A percentile compares a stretch with the other conserved stretches of the same genome.
These are phyloP conservation scores for Geum urbanum DNA, from an alignment of 306 rosid species.

Conservation along the genomic window DNA sequence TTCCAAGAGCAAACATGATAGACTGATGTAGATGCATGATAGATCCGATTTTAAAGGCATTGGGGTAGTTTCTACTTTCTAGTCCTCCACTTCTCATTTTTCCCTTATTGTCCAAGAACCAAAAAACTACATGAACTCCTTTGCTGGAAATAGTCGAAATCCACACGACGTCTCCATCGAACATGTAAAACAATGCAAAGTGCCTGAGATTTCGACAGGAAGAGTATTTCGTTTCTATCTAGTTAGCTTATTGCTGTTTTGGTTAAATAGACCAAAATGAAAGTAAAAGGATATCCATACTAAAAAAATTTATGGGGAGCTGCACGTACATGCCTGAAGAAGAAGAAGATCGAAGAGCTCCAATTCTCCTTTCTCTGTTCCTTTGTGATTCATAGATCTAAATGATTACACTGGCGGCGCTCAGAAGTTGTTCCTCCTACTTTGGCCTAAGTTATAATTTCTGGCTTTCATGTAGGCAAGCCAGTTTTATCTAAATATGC, in stretches of 20 bases:
- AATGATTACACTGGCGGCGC: constrained; percentile 89
- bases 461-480: constrained; percentile 8
- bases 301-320: not conserved
- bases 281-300: not conserved
- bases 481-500: constrained; percentile 8
- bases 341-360: not conserved
- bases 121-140: not conserved
- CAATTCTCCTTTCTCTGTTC: not conserved
- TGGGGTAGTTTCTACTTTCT: not conserved
- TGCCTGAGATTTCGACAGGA: not conserved
- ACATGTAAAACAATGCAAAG: not conserved
- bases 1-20: constrained; percentile 41
- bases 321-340: not conserved
- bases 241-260: not conserved
- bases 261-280: not conserved
- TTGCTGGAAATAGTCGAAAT: not conserved
- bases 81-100: not conserved
- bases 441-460: constrained; percentile 29
- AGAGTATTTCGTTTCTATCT: not conserved
- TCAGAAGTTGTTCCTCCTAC: constrained; percentile 74
- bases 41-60: constrained; percentile 19
- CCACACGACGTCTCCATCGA: not conserved
- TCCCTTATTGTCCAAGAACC: not conserved
- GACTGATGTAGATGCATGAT: constrained; percentile 29
- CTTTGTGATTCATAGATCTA: constrained; percentile 44